phyloP scores from a whole-genome alignment of 1,139 yeast genomes.

The Entelexis sorbosivorans region DNA sequence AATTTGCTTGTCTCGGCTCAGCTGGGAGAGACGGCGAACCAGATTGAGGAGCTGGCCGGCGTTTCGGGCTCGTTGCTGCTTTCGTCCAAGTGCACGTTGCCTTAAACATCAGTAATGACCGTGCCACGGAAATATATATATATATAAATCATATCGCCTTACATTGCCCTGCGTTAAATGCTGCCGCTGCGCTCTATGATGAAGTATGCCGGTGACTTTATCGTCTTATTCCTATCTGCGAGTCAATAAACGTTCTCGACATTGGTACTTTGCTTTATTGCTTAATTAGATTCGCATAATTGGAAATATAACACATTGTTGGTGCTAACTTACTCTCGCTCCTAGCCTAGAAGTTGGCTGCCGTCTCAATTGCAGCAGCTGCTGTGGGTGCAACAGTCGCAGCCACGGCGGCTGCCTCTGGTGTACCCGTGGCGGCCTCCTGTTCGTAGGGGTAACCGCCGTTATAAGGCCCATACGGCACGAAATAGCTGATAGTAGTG shows the following conservation, averaged over 20 bases:
- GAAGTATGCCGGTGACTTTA: too few species aligned
- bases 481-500: conserved; percentile 16
- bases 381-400: neutral
- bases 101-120: neutral
- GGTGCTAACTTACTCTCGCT: too few species aligned
- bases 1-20: conserved; percentile 60
- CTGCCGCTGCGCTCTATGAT: too few species aligned
- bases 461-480: conserved; percentile 10
- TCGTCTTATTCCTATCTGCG: too few species aligned
- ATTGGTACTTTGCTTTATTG: too few species aligned
- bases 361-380: neutral
- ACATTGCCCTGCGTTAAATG: neutral
- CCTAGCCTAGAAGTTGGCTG: neutral
- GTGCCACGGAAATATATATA: neutral
- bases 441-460: neutral
- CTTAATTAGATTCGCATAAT: too few species aligned
- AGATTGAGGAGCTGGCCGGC: conserved; percentile 47
- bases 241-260: too few species aligned
- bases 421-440: neutral
- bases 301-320: too few species aligned
- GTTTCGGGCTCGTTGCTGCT: conserved; percentile 14
- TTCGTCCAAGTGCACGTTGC: conserved; percentile 10
- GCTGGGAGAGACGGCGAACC: conserved; percentile 58
- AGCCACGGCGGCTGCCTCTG: neutral
- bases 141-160: neutral